Percentiles rank a stretch among this genome's conserved stretches.
Conservation (phyloP, 1,139 yeast genomes). For the Ogataea hybrid region DNA sequence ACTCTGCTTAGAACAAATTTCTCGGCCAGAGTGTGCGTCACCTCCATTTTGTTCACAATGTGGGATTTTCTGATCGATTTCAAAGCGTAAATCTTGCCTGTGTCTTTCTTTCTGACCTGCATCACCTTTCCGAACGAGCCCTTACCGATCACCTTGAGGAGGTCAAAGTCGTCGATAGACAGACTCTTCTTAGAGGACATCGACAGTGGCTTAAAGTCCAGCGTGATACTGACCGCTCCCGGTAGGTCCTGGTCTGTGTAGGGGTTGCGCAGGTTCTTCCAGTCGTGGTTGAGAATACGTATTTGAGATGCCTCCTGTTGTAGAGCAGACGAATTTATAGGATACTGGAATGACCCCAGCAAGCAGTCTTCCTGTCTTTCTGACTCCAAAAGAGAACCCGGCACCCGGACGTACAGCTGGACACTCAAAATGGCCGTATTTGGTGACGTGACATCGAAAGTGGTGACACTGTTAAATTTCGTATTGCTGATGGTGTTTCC, state of each 20-base stretch:
- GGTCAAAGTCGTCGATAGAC: slow-evolving; percentile 86
- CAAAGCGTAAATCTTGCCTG: slow-evolving; percentile 89
- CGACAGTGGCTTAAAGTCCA: slow-evolving; percentile 69
- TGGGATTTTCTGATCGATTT: slow-evolving; percentile 93
- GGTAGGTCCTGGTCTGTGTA: slow-evolving; percentile 34
- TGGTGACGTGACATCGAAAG: slow-evolving; percentile 83
- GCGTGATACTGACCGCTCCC: slow-evolving; percentile 62
- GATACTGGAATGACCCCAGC: slow-evolving; percentile 30
- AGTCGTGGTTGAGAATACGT: slow-evolving; percentile 49
- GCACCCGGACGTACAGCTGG: slow-evolving; percentile 75
- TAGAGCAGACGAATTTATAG: slow-evolving; percentile 31
- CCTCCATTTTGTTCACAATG: slow-evolving; percentile 91
- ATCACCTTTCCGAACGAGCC: slow-evolving; percentile 98
- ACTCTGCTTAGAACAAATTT: slow-evolving; percentile 92
- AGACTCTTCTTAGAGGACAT: slow-evolving; percentile 60
- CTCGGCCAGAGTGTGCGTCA: slow-evolving; percentile 94
- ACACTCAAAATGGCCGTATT: slow-evolving; percentile 45
- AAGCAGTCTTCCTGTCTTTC: slow-evolving; percentile 34
- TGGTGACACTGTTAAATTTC: slow-evolving; percentile 81
- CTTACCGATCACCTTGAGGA: slow-evolving; percentile 92
- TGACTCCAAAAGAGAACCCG: slow-evolving; percentile 53
- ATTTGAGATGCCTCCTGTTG: slow-evolving; percentile 27
- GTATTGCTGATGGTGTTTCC: slow-evolving; percentile 48
- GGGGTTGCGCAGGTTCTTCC: slow-evolving; percentile 36
- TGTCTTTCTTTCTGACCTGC: slow-evolving; percentile 96